These are phyloP conservation scores for Aspergillus sp. DNA, from an alignment of 2,329 filamentous ascomycete species.

Conservation along the genomic window DNA sequence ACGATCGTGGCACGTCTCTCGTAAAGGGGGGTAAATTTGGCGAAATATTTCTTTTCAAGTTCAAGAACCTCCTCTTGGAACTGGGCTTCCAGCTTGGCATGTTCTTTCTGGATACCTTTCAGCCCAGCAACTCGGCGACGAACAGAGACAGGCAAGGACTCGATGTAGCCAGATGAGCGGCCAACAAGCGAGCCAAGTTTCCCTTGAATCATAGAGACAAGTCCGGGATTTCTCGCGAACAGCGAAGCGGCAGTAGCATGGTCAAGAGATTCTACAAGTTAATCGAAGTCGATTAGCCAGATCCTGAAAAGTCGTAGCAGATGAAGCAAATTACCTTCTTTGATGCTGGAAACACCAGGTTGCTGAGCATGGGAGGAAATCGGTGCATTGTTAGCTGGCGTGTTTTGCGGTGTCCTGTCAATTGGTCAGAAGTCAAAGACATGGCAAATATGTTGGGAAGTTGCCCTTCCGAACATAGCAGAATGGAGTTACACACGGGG, in stretches of 20 bases:
- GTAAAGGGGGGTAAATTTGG: conserved; percentile 97
- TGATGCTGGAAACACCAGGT: conserved; percentile 90
- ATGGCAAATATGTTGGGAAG: neutral
- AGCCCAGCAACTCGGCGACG: conserved; percentile 91
- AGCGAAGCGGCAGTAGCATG: conserved; percentile 83
- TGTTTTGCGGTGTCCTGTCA: conserved; percentile 94
- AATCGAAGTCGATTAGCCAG: conserved; percentile 10
- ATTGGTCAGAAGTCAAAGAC: conserved; percentile 23
- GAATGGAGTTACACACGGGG: conserved; percentile 56
- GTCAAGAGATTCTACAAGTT: conserved; percentile 77
- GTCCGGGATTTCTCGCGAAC: conserved; percentile 91
- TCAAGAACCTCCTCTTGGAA: conserved; percentile 98
- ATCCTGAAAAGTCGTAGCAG: neutral
- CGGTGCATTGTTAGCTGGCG: conserved; percentile 88
- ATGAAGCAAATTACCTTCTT: conserved; percentile 72
- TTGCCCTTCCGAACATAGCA: neutral
- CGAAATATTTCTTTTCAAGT: conserved; percentile 99
- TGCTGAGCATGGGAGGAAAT: conserved; percentile 98
- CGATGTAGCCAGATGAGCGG: conserved; percentile 94
- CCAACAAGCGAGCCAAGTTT: conserved; percentile 92
- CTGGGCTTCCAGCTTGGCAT: conserved; percentile 95
- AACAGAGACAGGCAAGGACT: conserved; percentile 85
- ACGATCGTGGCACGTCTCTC: conserved; percentile 91
- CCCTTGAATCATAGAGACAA: conserved; percentile 97
- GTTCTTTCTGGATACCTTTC: conserved; percentile 98